A percentile compares a stretch with the other conserved stretches of the same genome.
Evolutionary conservation across 768 basidiomycete species (phyloP).

Genomic region (Sporobolomyces roseus): DNA sequence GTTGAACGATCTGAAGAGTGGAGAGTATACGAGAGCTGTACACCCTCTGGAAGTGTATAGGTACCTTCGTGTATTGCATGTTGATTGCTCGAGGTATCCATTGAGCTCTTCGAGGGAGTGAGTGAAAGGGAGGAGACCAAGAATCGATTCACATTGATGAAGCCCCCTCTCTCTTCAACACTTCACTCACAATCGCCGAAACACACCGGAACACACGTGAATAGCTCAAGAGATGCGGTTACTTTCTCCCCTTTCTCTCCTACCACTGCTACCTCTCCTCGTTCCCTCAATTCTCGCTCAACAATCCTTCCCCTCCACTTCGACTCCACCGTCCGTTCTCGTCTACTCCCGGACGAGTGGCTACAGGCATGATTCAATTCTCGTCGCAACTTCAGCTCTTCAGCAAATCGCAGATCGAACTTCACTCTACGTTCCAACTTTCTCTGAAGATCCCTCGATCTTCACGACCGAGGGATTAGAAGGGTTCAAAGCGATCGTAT

Average conservation of each 20-base stretch:
- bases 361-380: slow-evolving; percentile 51
- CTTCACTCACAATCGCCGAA: too few species aligned
- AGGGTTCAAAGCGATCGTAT: slow-evolving; percentile 48
- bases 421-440: slow-evolving; percentile 46
- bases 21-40: slow-evolving; percentile 6
- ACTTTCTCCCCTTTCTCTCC: not conserved
- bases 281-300: not conserved
- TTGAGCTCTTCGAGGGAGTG: not conserved
- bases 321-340: slow-evolving; percentile 29
- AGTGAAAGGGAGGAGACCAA: not conserved
- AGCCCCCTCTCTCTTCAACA: not conserved
- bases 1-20: not conserved
- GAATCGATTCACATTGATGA: not conserved
- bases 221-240: too few species aligned
- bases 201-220: too few species aligned
- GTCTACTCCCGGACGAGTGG: slow-evolving; percentile 48
- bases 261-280: not conserved
- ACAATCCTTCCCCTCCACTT: not conserved
- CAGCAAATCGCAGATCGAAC: slow-evolving; percentile 28
- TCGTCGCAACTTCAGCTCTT: slow-evolving; percentile 49
- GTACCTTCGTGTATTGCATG: not conserved
- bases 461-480: slow-evolving; percentile 47
- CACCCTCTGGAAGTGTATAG: not conserved
- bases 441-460: slow-evolving; percentile 46
- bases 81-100: too few species aligned